Base-by-base conservation (phyloP, 257 asterid genomes). In the Capsicum chinense region DNA sequence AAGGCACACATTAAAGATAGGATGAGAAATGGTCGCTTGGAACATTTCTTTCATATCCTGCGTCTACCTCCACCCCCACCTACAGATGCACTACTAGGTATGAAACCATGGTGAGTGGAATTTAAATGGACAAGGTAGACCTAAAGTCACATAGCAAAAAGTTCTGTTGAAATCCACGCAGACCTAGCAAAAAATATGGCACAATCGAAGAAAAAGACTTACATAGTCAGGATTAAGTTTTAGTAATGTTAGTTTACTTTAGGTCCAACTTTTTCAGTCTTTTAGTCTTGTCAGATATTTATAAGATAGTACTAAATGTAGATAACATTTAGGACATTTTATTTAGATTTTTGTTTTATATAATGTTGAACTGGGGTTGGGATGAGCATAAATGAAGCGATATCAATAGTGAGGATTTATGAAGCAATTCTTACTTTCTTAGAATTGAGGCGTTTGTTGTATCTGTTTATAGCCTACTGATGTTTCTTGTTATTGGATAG, bases 331-430 rank as follows among this genome's bases (percentile, higher is more conserved):
- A 60, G 67, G 1, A 60, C 33, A 60, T 19, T 59, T 3, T n/a
- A 60, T 59, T 59, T 60, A 14, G 62, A 56, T 56, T 56, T 56
- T 56, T 13, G 14, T 0, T 56, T 56, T 8, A 8, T n/a, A 60
- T 60, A n/a, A 60, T 60, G 67, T n/a, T 60, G 35, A 60, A 60
- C 67, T n/a, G 13, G 48, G 8, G 6, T 6, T 44, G 48, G 35
- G 35, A 60, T 60, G 67, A 60, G 67, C 67, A 60, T 60, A 60
- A 60, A 60, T 60, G 67, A 60, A 60, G 67, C 67, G 19, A n/a
- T 8, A 60, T 60, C 67, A 60, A 60, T 9, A 7, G 33, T n/a
- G 64, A 60, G 67, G 35, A 60, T 2, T n/a, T 6, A 60, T 7
- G 35, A 58, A 16, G 35, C 35, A 3, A 60, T 60, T 26, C 33